Conservation (phyloP, 2,329 filamentous ascomycete genomes). For the Xylaria digitata region DNA sequence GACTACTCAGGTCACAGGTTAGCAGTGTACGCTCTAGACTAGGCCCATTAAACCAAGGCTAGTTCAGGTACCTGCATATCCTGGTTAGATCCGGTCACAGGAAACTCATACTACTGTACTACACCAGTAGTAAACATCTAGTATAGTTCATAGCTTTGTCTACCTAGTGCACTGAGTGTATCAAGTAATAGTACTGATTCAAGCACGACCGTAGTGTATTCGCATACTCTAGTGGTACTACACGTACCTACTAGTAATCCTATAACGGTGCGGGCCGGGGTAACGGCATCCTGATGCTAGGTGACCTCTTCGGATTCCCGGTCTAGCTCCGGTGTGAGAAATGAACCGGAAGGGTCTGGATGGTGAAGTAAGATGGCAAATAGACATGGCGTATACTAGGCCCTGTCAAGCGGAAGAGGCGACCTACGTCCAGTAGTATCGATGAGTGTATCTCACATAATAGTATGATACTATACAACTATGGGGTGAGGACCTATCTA, state of each 20-base stretch:
- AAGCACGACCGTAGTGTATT: no score
- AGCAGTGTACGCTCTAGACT: background rate
- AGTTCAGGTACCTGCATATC: conserved; percentile 1
- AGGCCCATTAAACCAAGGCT: background rate
- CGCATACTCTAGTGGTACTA: background rate
- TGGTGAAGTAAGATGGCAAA: background rate
- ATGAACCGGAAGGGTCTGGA: background rate
- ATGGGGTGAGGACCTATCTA: no score
- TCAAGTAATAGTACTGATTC: no score
- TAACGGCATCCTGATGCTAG: background rate
- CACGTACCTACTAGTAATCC: background rate
- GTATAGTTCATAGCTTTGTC: background rate
- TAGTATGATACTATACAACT: background rate
- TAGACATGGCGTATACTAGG: background rate
- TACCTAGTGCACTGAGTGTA: no score
- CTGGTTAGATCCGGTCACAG: background rate
- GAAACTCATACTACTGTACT: background rate
- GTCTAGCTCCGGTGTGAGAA: conserved; percentile 7
- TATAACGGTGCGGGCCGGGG: conserved; percentile 27
- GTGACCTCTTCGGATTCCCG: conserved; percentile 1
- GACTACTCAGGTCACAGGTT: conserved; percentile 3
- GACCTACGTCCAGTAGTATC: background rate
- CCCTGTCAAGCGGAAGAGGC: background rate
- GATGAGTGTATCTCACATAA: conserved; percentile 3
- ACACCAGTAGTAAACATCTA: no score